A percentile compares a stretch with the other conserved stretches of the same genome.
phyloP scores from a whole-genome alignment of 306 rosid genomes.

The Castanea mollissima region DNA sequence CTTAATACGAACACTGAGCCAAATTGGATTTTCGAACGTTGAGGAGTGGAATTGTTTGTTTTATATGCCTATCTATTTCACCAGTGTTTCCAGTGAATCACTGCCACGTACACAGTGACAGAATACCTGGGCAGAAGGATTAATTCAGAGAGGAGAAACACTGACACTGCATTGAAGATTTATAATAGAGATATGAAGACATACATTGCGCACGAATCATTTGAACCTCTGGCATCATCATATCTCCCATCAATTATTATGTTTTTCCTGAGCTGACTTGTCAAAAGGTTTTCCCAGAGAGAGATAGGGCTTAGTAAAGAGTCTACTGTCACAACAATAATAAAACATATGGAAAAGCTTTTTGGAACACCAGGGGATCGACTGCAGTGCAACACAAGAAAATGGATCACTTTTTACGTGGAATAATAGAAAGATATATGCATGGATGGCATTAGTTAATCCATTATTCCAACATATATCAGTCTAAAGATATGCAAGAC shows the following conservation, averaged over 20 bases:
- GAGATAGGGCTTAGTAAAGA: background rate
- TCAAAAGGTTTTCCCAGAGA: background rate
- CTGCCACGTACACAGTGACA: conserved; percentile 19
- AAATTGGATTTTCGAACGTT: conserved; percentile 30
- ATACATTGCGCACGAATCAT: conserved; percentile 36
- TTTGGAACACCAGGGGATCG: too few relatives aligned
- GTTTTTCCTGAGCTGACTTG: background rate
- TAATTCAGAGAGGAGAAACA: conserved; percentile 15
- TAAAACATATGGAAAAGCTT: too few relatives aligned
- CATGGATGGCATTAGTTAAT: too few relatives aligned
- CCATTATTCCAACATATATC: too few relatives aligned
- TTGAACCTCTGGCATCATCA: conserved; percentile 30
- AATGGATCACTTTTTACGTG: too few relatives aligned
- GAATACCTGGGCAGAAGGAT: conserved; percentile 39
- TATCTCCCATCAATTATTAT: conserved; percentile 13
- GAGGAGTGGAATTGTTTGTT: conserved; percentile 25
- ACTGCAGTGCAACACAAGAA: too few relatives aligned
- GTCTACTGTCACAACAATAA: too few relatives aligned
- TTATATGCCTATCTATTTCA: conserved; percentile 40
- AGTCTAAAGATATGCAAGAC: too few relatives aligned
- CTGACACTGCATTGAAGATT: conserved; percentile 41
- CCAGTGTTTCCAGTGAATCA: conserved; percentile 26
- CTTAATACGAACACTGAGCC: conserved; percentile 43
- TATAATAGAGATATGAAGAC: conserved; percentile 40
- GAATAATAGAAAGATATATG: too few relatives aligned